Conservation (phyloP, 2,329 filamentous ascomycete species). For the Pezicula rhizophila region DNA sequence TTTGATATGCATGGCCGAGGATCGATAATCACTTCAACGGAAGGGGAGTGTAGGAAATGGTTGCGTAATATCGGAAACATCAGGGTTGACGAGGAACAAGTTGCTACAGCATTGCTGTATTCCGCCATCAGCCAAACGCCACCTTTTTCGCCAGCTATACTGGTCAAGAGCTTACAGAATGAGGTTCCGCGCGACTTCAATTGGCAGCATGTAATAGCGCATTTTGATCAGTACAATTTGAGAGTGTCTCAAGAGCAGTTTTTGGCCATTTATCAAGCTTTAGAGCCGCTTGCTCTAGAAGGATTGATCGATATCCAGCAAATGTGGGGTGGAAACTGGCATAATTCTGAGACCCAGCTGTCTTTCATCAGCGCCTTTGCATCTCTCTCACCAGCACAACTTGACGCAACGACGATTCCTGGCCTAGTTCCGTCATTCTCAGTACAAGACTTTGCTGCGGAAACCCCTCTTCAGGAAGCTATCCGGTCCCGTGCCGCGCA, state of each 20-base stretch:
- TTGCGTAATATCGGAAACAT: constrained; percentile 49
- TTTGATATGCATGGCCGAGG: constrained; percentile 70
- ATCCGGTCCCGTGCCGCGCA: constrained; percentile 54
- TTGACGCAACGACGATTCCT: constrained; percentile 82
- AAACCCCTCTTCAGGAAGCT: constrained; percentile 39
- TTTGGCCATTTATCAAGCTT: constrained; percentile 69
- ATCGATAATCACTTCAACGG: constrained; percentile 65
- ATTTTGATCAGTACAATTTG: constrained; percentile 75
- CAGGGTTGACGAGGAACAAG: constrained; percentile 72
- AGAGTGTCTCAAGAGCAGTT: constrained; percentile 77
- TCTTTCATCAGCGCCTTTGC: constrained; percentile 91
- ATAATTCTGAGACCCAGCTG: constrained; percentile 77
- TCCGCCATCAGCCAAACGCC: constrained; percentile 52
- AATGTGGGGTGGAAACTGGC: constrained; percentile 87
- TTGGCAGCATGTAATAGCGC: constrained; percentile 66
- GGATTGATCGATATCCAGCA: constrained; percentile 74
- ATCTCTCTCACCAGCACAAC: constrained; percentile 64
- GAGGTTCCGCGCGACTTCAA: constrained; percentile 57
- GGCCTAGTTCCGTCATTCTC: constrained; percentile 74
- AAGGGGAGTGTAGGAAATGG: constrained; percentile 56
- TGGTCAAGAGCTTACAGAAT: constrained; percentile 58
- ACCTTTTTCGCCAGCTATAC: constrained; percentile 43
- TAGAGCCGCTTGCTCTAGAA: constrained; percentile 65
- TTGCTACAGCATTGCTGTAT: constrained; percentile 72
- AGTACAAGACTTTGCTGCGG: constrained; percentile 53